Evolutionary conservation across 805 yeast species (phyloP).

Genomic region (Lachancea sp.): DNA sequence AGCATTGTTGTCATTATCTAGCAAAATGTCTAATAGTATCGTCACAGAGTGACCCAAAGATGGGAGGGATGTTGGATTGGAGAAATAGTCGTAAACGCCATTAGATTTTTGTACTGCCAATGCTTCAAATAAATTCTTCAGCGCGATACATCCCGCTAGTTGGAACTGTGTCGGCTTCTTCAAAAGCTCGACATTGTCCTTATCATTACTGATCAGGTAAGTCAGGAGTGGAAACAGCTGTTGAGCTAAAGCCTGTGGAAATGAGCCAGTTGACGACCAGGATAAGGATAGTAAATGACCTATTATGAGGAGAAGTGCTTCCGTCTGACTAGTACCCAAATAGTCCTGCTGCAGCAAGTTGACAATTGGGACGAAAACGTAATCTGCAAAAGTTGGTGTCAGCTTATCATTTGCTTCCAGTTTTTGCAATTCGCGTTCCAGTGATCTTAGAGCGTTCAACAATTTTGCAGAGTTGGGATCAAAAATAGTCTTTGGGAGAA

Average conservation of each 20-base stretch:
- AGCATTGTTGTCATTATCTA: slow-evolving; percentile 21
- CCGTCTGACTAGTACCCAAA: slow-evolving; percentile 43
- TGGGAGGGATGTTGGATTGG: slow-evolving; percentile 33
- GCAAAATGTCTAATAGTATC: slow-evolving; percentile 35
- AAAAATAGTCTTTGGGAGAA: slow-evolving; percentile 35
- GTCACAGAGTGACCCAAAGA: slow-evolving; percentile 44
- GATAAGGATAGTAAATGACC: slow-evolving; percentile 39
- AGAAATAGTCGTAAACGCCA: slow-evolving; percentile 15
- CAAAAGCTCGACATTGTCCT: slow-evolving; percentile 18
- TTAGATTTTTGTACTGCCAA: slow-evolving; percentile 27
- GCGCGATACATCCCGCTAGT: slow-evolving; percentile 32
- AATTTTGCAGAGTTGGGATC: slow-evolving; percentile 32
- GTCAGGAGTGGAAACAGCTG: slow-evolving; percentile 45
- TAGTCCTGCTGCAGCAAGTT: slow-evolving; percentile 44
- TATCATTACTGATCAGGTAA: slow-evolving; percentile 35
- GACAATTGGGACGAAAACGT: slow-evolving; percentile 55
- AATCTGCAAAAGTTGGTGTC: slow-evolving; percentile 47
- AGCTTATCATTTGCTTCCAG: slow-evolving; percentile 15
- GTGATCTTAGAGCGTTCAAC: slow-evolving; percentile 30
- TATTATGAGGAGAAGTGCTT: slow-evolving; percentile 41
- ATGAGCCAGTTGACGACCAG: slow-evolving; percentile 39
- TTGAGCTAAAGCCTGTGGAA: slow-evolving; percentile 35
- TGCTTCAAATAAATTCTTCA: slow-evolving; percentile 31
- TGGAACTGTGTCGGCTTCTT: slow-evolving; percentile 35
- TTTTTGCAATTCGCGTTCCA: slow-evolving; percentile 26